phyloP scores from a whole-genome alignment of 495 filamentous ascomycete species.

The Hypomontagnella monticulosa region DNA sequence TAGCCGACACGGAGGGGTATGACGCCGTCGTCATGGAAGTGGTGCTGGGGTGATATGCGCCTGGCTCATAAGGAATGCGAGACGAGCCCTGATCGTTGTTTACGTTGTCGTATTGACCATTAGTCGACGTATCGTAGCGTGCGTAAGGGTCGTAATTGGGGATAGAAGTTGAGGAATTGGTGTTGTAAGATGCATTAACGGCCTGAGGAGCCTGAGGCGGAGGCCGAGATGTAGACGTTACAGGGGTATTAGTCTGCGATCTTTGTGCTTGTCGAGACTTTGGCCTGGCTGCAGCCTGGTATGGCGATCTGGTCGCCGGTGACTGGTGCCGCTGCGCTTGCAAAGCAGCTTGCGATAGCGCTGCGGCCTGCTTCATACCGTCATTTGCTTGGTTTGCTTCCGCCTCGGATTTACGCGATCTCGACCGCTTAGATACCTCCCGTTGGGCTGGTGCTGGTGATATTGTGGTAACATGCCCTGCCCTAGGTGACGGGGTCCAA shows the following conservation, averaged over 20 bases:
- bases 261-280: slow-evolving; percentile 36
- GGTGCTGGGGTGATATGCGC: slow-evolving; percentile 37
- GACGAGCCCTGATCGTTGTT: slow-evolving; percentile 33
- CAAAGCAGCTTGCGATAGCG: slow-evolving; percentile 21
- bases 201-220: slow-evolving; percentile 37
- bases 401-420: slow-evolving; percentile 31
- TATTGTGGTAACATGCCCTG: slow-evolving; percentile 14
- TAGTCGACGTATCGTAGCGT: slow-evolving; percentile 36
- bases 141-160: slow-evolving; percentile 40
- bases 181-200: slow-evolving; percentile 28
- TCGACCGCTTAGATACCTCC: slow-evolving; percentile 31
- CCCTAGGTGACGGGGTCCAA: slow-evolving; percentile 33
- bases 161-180: slow-evolving; percentile 27
- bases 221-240: slow-evolving; percentile 31
- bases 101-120: slow-evolving; percentile 34
- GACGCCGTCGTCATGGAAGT: slow-evolving; percentile 34
- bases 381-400: slow-evolving; percentile 27
- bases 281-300: slow-evolving; percentile 31
- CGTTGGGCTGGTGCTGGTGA: slow-evolving; percentile 30
- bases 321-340: slow-evolving; percentile 31
- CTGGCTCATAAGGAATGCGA: slow-evolving; percentile 41
- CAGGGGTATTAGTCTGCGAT: slow-evolving; percentile 42
- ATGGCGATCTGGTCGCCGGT: slow-evolving; percentile 37
- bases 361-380: slow-evolving; percentile 24
- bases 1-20: slow-evolving; percentile 32